These are phyloP conservation scores for Neofusicoccum sp. DNA, from an alignment of 2,329 filamentous ascomycete genomes.

Conservation along the genomic window DNA sequence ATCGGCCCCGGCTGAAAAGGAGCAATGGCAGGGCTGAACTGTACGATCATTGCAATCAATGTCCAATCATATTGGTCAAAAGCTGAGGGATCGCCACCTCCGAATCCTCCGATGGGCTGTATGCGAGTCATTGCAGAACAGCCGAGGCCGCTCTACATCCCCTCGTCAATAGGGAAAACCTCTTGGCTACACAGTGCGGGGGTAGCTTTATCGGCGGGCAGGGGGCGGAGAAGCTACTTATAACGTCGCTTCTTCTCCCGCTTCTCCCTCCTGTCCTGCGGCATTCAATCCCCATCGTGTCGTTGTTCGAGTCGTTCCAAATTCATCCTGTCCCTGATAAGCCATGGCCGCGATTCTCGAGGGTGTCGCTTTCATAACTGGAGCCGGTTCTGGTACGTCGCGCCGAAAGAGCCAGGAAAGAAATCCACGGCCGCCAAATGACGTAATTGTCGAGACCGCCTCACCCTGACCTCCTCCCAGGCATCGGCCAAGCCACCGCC, in stretches of 20 bases:
- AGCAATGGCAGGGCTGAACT: no score
- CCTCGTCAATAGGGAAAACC: not conserved
- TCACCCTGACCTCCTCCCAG: slow-evolving; percentile 31
- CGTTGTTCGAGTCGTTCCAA: not conserved
- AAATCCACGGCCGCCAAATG: not conserved
- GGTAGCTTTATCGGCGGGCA: not conserved
- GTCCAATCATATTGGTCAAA: no score
- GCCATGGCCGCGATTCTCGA: slow-evolving; percentile 45
- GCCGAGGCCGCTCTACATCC: not conserved
- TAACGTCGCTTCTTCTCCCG: not conserved
- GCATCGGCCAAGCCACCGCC: slow-evolving; percentile 54
- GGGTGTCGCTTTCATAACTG: slow-evolving; percentile 54
- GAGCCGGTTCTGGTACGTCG: slow-evolving; percentile 48
- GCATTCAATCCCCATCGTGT: not conserved
- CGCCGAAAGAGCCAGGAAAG: not conserved
- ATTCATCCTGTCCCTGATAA: not conserved
- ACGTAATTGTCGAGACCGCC: not conserved
- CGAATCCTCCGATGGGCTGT: not conserved
- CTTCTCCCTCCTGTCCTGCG: no score
- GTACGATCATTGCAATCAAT: no score
- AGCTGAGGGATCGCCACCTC: not conserved
- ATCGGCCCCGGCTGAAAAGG: no score
- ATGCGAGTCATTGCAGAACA: not conserved
- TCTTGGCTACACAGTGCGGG: not conserved
- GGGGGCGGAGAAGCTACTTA: not conserved